Evolutionary conservation across 768 basidiomycete species (phyloP), one percentile per base, ranked within the genome.

Genomic region (Phanerodontia chrysosporium): DNA sequence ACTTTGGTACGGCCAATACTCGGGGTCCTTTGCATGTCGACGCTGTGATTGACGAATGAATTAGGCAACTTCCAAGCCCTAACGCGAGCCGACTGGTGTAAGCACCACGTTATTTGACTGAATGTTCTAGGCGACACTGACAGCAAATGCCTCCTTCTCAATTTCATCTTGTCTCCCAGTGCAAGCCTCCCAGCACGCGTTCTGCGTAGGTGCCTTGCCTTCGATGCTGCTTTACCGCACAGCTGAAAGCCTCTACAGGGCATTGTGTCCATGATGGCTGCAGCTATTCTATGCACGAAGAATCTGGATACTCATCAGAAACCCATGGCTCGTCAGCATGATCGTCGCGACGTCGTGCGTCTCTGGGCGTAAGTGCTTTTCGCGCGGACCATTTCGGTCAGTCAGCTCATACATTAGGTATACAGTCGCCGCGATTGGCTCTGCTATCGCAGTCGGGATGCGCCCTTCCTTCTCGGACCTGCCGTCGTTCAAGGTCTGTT

Each of bases 211-310:
- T 27, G 2, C 14, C 24, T 6, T 2, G 6, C 32, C 32, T n/a
- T n/a, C n/a, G n/a, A n/a, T n/a, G n/a, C n/a, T n/a, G n/a, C n/a
- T n/a, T n/a, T n/a, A n/a, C n/a, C n/a, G n/a, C n/a, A n/a, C n/a
- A n/a, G n/a, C 44, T 45, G 18, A 45, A 24, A 16, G 12, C 25
- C 46, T 49, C 24, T 16, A 7, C 48, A 61, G 62, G 64, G 57
- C 9, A 58, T 58, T 25, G 59, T 64, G 9, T 57, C 63, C 1
- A 62, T 51, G n/a, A 57, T 57, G 32, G 53, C n/a, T 58, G 3
- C 65, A 66, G 51, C 51, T 64, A 3, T 66, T 64, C 52, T 59
- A 57, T 32, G 60, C 63, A 1, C 64, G 60, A 55, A 58, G 65
- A 13, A 58, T 66, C 1, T 46, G 49, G 16, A 45, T 59, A 2